Conservation (phyloP, 768 basidiomycete species). For the Sporobolomyces phaffii region DNA sequence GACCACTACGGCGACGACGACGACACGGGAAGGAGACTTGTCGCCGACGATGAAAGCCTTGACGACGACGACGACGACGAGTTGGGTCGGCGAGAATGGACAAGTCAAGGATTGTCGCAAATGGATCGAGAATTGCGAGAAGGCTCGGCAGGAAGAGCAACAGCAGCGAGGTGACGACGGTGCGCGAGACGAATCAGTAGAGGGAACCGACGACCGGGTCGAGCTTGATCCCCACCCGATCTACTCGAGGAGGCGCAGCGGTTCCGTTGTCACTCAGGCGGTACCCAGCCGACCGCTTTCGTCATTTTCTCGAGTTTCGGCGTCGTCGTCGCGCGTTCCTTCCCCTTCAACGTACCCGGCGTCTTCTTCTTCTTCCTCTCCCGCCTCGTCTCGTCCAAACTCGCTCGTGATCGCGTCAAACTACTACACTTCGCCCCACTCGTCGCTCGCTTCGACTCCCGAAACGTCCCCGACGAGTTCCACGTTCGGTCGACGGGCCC, state of each 20-base stretch:
- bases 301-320: no score
- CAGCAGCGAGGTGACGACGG: no score
- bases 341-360: no score
- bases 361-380: neutral
- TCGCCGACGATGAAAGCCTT: neutral
- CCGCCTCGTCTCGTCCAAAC: neutral
- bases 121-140: neutral
- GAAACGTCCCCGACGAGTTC: slow-evolving; percentile 1
- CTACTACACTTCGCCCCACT: neutral
- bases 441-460: slow-evolving; percentile 5
- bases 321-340: no score
- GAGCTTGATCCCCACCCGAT: slow-evolving; percentile 5
- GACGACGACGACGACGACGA: neutral
- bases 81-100: neutral
- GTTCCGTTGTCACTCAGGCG: no score
- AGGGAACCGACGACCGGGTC: no score
- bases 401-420: neutral
- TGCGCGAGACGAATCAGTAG: neutral
- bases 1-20: no score
- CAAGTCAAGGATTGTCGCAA: neutral
- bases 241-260: neutral
- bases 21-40: no score
- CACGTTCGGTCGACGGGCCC: no score
- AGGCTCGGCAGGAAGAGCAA: neutral
- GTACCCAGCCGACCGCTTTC: no score